Base-by-base conservation (phyloP, 495 filamentous ascomycete genomes). In the Tuber umbilicatum region DNA sequence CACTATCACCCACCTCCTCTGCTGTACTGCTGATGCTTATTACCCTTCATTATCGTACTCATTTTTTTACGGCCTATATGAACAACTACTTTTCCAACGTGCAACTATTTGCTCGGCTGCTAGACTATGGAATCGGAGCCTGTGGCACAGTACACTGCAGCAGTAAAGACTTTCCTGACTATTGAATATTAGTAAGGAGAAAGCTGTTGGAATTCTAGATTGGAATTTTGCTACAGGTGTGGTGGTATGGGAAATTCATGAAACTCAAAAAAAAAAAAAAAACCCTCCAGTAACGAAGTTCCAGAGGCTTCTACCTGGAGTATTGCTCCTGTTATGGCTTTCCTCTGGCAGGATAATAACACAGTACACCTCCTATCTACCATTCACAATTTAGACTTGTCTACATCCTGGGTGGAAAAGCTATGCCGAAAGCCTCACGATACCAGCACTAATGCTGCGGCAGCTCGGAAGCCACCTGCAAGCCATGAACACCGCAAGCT, bases 1-100 rank as follows among this genome's bases (percentile, higher is more conserved):
- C 55, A 38, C 41, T 47, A n/a, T 55, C 60, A 19, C 31, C 72
- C 6, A 73, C 42, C 31, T 55, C 72, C 1, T 45, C 35, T 23
- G 39, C 68, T 16, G 72, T 73, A 38, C 41, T 69, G 6, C 16
- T 70, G 19, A 50, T 73, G 12, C 67, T 68, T 19, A 73, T 71
- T 68, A 68, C 70, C 2, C 45, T 73, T 0, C 67, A 12, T 7
- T 69, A 73, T 60, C 38, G 0, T 68, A 2, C 23, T 1, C 5
- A 64, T 35, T 41, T 38, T 1, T 70, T 73, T 41, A 45, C 42
- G 7, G 21, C 74, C 0, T 71, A 47, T 37, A 45, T 77, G 14
- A 72, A 74, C 47, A 78, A 78, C 45, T 72, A 71, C 43, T 74
- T 70, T 70, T 45, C 75, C 1, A 74, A 72, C 21, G 27, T 68